Evolutionary conservation across 106 monocot species (phyloP).

Genomic region (Acanthochlamys bracteata): DNA sequence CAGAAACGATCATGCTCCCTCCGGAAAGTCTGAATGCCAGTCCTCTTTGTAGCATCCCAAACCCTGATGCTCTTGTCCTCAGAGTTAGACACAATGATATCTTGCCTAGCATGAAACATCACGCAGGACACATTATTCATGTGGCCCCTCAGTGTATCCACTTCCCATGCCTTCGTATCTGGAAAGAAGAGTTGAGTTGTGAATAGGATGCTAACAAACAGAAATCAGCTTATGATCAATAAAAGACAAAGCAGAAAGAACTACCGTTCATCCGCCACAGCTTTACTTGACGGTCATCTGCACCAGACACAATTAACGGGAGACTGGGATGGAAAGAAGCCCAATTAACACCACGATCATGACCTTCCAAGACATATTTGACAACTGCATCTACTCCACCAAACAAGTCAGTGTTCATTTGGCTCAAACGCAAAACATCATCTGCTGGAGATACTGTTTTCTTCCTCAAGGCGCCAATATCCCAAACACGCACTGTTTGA

Average conservation of each 20-base stretch:
- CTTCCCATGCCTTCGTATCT: slow-evolving; percentile 96
- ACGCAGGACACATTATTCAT: slow-evolving; percentile 91
- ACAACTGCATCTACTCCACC: slow-evolving; percentile 91
- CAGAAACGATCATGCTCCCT: slow-evolving; percentile 90
- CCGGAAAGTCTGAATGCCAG: slow-evolving; percentile 77
- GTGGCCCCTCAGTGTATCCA: slow-evolving; percentile 83
- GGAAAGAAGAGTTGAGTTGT: slow-evolving; percentile 1
- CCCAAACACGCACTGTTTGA: slow-evolving; percentile 89
- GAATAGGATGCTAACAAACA: not conserved
- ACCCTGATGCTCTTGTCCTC: slow-evolving; percentile 92
- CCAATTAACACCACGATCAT: slow-evolving; percentile 92
- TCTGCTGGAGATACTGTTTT: slow-evolving; percentile 79
- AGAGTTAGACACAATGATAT: slow-evolving; percentile 86
- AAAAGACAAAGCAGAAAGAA: not conserved
- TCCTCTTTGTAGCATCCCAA: slow-evolving; percentile 91
- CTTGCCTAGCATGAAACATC: slow-evolving; percentile 86
- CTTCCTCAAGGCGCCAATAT: slow-evolving; percentile 81
- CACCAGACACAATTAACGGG: slow-evolving; percentile 80
- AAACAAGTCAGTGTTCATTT: slow-evolving; percentile 88
- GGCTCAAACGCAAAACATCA: slow-evolving; percentile 72
- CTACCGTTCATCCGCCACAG: slow-evolving; percentile 92
- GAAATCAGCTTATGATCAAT: not conserved
- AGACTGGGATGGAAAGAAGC: slow-evolving; percentile 80
- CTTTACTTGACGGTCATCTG: slow-evolving; percentile 89
- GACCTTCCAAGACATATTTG: slow-evolving; percentile 87